These are phyloP conservation scores for Fusarium decemcellulare DNA, from an alignment of 2,329 filamentous ascomycete species.

Conservation along the genomic window DNA sequence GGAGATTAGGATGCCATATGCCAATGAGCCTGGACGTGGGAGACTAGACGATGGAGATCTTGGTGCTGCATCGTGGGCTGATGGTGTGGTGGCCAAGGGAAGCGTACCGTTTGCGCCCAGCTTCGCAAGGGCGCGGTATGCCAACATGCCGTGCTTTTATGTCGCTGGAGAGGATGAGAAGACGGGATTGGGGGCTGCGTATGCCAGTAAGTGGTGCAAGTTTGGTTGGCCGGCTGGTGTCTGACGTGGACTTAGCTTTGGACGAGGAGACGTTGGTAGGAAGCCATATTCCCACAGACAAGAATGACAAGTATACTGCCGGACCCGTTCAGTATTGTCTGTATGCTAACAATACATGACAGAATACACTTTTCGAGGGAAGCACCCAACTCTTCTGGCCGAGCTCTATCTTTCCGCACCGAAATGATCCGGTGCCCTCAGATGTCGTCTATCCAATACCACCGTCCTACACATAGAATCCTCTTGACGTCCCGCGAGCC, in stretches of 20 bases:
- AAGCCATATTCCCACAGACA: constrained; percentile 60
- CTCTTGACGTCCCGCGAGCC: constrained; percentile 59
- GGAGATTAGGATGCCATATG: constrained; percentile 41
- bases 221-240: not conserved
- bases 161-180: constrained; percentile 56
- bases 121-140: constrained; percentile 44
- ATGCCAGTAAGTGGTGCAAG: constrained; percentile 57
- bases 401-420: constrained; percentile 39
- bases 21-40: constrained; percentile 39
- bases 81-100: constrained; percentile 57
- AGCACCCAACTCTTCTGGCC: constrained; percentile 36
- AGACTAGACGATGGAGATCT: constrained; percentile 43
- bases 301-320: constrained; percentile 56
- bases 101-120: constrained; percentile 53
- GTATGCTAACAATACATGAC: constrained; percentile 5
- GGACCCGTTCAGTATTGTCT: too few relatives aligned
- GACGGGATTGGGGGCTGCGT: constrained; percentile 59
- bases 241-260: constrained; percentile 46
- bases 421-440: constrained; percentile 57
- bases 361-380: constrained; percentile 41
- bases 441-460: constrained; percentile 64
- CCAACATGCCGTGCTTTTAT: constrained; percentile 58
- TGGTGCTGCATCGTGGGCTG: constrained; percentile 55
- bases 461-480: constrained; percentile 57
- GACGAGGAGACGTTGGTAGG: constrained; percentile 55